Percentiles rank a stretch among this genome's conserved stretches.
Conservation (phyloP, 768 basidiomycete species). For the Termitomyces sp. region DNA sequence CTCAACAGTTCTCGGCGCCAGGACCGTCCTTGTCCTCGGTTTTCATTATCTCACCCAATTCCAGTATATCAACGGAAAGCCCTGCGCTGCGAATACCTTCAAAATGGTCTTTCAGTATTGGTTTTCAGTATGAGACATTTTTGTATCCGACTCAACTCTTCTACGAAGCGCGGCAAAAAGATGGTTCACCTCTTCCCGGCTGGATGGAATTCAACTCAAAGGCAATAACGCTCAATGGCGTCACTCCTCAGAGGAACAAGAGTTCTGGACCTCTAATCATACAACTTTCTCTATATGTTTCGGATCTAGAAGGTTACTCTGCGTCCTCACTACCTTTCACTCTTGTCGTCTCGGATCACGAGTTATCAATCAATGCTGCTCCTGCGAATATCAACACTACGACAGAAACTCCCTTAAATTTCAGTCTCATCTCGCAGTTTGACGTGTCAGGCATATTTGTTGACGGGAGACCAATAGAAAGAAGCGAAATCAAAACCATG, state of each 20-base stretch:
- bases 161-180: conserved; percentile 58
- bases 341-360: conserved; percentile 63
- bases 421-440: conserved; percentile 45
- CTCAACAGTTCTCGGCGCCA: conserved; percentile 51
- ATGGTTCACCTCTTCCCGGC: conserved; percentile 65
- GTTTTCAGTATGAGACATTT: conserved; percentile 67
- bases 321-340: conserved; percentile 56
- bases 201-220: conserved; percentile 72
- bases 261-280: conserved; percentile 36
- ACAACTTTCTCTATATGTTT: conserved; percentile 56
- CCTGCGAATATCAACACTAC: conserved; percentile 74
- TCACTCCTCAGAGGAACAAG: conserved; percentile 49
- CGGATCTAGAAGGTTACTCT: conserved; percentile 70
- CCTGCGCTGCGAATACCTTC: conserved; percentile 71
- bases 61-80: conserved; percentile 44
- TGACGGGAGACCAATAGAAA: conserved; percentile 53
- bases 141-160: conserved; percentile 39
- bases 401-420: conserved; percentile 42
- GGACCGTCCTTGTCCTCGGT: conserved; percentile 75
- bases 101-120: conserved; percentile 87
- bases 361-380: conserved; percentile 47
- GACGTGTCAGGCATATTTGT: conserved; percentile 63
- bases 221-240: conserved; percentile 73
- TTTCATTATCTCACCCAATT: conserved; percentile 54
- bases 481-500: conserved; percentile 51